Percentiles rank a stretch among this genome's conserved stretches.
Evolutionary conservation across 2,329 filamentous ascomycete species (phyloP).

Genomic region (Thielaviopsis euricoi): DNA sequence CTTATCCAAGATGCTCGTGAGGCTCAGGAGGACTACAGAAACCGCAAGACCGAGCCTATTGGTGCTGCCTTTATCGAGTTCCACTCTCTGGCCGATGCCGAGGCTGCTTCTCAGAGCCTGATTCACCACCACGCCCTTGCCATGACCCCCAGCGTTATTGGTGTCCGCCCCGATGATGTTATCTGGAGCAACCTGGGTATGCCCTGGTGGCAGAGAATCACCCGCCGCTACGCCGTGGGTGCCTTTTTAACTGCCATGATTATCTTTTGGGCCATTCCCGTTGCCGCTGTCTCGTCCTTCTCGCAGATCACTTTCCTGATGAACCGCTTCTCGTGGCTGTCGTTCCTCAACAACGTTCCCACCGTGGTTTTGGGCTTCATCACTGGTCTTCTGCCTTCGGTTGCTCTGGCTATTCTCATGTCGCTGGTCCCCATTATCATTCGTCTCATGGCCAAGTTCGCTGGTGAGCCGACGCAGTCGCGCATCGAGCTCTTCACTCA

Average conservation of each 20-base stretch:
- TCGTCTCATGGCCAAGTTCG: constrained; percentile 55
- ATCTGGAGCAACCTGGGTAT: constrained; percentile 78
- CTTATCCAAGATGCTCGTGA: constrained; percentile 51
- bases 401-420: constrained; percentile 71
- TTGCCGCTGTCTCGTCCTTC: constrained; percentile 68
- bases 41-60: constrained; percentile 47
- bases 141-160: constrained; percentile 74
- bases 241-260: constrained; percentile 63
- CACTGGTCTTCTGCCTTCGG: constrained; percentile 65
- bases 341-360: constrained; percentile 59
- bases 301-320: constrained; percentile 66
- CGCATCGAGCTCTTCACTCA: constrained; percentile 79
- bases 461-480: constrained; percentile 65
- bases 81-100: constrained; percentile 62
- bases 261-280: constrained; percentile 67
- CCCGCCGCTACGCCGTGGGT: constrained; percentile 52
- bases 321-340: constrained; percentile 49
- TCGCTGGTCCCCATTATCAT: constrained; percentile 65
- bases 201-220: constrained; percentile 69
- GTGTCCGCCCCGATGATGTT: constrained; percentile 65
- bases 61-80: constrained; percentile 88
- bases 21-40: constrained; percentile 49
- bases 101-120: constrained; percentile 72
- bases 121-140: constrained; percentile 76
- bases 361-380: constrained; percentile 60